These are phyloP conservation scores for Phytopythium vexans DNA, from an alignment of 352 stramenopile species.

Conservation along the genomic window DNA sequence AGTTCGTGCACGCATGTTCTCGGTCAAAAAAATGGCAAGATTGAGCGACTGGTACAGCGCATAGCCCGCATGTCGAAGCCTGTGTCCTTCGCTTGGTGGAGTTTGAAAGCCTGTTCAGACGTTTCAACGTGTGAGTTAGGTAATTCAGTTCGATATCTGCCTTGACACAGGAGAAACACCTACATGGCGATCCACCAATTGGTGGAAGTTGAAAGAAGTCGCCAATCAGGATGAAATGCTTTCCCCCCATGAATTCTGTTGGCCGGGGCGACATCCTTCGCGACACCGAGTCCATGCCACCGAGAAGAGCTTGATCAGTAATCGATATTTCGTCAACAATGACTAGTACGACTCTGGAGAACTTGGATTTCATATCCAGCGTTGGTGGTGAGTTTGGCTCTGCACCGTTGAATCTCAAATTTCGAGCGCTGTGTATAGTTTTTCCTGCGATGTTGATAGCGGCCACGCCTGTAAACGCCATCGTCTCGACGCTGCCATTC, in stretches of 20 bases:
- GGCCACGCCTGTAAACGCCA: slow-evolving; percentile 9
- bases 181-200: slow-evolving; percentile 11
- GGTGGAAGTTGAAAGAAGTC: slow-evolving; percentile 21
- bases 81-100: no score
- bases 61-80: no score
- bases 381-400: slow-evolving; percentile 6
- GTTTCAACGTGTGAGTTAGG: no score
- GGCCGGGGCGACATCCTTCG: slow-evolving; percentile 2
- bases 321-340: slow-evolving; percentile 27
- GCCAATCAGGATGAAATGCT: slow-evolving; percentile 12
- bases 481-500: slow-evolving; percentile 6
- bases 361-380: slow-evolving; percentile 10
- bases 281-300: slow-evolving; percentile 6
- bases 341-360: slow-evolving; percentile 9
- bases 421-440: slow-evolving; percentile 19
- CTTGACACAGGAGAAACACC: no score
- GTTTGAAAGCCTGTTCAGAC: no score
- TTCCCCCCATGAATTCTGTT: slow-evolving; percentile 16
- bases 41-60: no score
- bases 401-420: slow-evolving; percentile 7
- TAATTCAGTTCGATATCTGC: no score
- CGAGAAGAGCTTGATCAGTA: slow-evolving; percentile 14
- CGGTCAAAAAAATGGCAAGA: slow-evolving; percentile 1
- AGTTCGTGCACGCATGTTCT: slow-evolving; percentile 4
- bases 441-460: slow-evolving; percentile 12